Evolutionary conservation across 768 basidiomycete genomes (phyloP), one percentile per base, ranked within the genome.

Genomic region (Tricholoma matsutake): DNA sequence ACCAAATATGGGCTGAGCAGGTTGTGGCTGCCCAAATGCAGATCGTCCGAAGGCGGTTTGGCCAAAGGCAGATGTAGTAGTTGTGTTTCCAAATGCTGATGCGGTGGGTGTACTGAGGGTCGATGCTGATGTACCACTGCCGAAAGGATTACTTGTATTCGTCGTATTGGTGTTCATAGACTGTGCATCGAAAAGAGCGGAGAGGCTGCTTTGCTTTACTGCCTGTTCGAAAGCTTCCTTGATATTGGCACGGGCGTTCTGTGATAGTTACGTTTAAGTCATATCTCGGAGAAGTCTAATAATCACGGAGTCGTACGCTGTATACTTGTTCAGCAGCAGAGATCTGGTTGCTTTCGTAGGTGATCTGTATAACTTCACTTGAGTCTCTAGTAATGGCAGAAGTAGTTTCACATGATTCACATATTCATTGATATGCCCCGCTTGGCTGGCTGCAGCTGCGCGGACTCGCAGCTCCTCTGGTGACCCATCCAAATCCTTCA

Each of bases 381-480:
- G 22, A 53, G 49, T 31, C 16, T 7, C 4, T 53, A 37, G 52
- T 47, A 14, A 45, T 14, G 34, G 53, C 9, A 49, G 60, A 28
- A 1, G 6, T 20, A 54, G 43, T 35, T 9, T 28, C 0, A 34
- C 28, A 16, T 4, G n/a, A 78, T 88, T 64, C 64, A 92, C 93
- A 71, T 94, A 94, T 78, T 86, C 85, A 39, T 82, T 78, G 6
- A 76, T 64, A 54, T 80, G 86, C 18, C 86, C 86, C 7, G 78
- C 76, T 61, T 80, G 78, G 20, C 82, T 63, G 0, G 90, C 88
- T 7, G 76, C 72, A 2, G 79, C 77, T 6, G 89, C 89, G 63
- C 81, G 86, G 37, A 88, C 75, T 47, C 91, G 81, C 49, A 96
- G 73, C 72, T 97, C 94, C 67, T 96, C 94, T 0, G 83, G 83